A percentile compares a stretch with the other conserved stretches of the same genome.
Evolutionary conservation across 2,329 filamentous ascomycete species (phyloP).

Genomic region (Hypoxylon sp.): DNA sequence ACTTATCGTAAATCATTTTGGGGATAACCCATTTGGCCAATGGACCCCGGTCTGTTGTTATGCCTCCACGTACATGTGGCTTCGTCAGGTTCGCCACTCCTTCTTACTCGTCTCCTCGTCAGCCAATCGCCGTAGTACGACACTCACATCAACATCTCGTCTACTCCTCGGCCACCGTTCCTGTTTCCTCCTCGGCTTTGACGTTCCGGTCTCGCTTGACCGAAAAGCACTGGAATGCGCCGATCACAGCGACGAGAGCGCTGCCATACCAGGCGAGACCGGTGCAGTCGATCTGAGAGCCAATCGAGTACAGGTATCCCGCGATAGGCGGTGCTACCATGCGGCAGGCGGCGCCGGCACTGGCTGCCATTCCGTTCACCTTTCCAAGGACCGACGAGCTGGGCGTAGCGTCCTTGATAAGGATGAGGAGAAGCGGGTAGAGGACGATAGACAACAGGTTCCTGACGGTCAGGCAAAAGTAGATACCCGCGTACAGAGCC

Average conservation of each 20-base stretch:
- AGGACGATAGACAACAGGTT: conserved; percentile 69
- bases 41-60: not conserved
- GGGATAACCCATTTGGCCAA: not conserved
- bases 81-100: conserved; percentile 4
- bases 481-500: conserved; percentile 64
- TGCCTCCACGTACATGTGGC: not conserved
- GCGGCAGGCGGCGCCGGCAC: conserved; percentile 70
- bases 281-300: conserved; percentile 65
- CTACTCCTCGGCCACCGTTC: conserved; percentile 4
- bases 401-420: conserved; percentile 72
- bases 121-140: conserved; percentile 4
- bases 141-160: not conserved
- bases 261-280: conserved; percentile 71
- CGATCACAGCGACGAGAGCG: conserved; percentile 62
- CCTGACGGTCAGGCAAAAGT: conserved; percentile 63
- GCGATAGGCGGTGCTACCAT: conserved; percentile 72
- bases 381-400: conserved; percentile 64
- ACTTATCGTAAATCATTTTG: conserved; percentile 13
- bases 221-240: conserved; percentile 67
- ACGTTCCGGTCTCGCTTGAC: conserved; percentile 49
- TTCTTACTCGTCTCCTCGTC: conserved; percentile 28
- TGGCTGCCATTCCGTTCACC: conserved; percentile 72
- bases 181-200: conserved; percentile 22
- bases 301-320: conserved; percentile 69
- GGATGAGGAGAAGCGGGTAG: conserved; percentile 71